Conservation (phyloP, 2,329 filamentous ascomycete species). For the Pseudogymnoascus sp. region DNA sequence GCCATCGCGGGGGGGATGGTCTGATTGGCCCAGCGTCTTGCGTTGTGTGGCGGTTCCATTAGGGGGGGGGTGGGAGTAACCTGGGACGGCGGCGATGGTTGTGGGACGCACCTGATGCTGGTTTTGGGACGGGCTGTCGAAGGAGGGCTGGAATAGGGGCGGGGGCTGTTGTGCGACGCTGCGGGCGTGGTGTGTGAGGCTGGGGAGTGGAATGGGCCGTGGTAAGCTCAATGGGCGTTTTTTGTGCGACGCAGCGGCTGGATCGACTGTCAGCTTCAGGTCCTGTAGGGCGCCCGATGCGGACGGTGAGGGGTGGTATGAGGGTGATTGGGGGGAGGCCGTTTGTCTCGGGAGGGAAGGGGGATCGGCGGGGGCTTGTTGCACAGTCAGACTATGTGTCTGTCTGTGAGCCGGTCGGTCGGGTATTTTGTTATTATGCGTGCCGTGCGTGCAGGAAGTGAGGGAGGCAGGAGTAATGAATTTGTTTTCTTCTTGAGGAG, state of each 20-base stretch:
- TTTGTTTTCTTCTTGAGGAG: not conserved
- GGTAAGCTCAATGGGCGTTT: not conserved
- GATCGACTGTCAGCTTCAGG: not conserved
- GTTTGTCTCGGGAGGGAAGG: not conserved
- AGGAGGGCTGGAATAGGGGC: not conserved
- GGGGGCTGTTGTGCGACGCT: not conserved
- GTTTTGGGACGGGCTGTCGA: not conserved
- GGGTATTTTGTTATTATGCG: not conserved
- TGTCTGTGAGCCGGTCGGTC: not conserved
- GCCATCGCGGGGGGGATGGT: not conserved
- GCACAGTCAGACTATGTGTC: not conserved
- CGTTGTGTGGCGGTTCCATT: not conserved
- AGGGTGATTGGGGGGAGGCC: not conserved
- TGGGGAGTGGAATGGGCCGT: not conserved
- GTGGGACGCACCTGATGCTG: not conserved
- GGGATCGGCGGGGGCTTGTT: not conserved
- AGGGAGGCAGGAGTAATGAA: not conserved
- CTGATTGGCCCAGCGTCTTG: not conserved
- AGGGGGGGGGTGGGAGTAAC: not conserved
- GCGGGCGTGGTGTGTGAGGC: too few species aligned
- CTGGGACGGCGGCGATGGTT: not conserved
- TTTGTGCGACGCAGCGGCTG: not conserved
- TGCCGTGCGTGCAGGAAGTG: not conserved
- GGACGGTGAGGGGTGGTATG: not conserved
- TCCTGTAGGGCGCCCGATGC: not conserved